These are phyloP conservation scores for Trichoderma asperelloides DNA, from an alignment of 495 filamentous ascomycete genomes.

Conservation along the genomic window DNA sequence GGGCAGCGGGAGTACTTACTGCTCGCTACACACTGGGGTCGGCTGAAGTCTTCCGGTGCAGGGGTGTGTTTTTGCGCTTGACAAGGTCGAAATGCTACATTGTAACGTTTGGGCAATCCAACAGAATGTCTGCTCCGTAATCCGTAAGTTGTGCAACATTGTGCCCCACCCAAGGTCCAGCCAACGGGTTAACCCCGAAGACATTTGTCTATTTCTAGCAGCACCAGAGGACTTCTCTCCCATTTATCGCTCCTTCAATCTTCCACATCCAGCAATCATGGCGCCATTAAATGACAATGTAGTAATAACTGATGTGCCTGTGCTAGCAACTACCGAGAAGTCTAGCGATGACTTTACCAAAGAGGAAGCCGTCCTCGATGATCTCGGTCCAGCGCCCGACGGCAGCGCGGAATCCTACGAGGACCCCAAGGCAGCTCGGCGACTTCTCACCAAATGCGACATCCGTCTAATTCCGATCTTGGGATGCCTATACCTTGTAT, in stretches of 20 bases:
- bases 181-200: background rate
- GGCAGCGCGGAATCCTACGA: background rate
- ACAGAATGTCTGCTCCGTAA: background rate
- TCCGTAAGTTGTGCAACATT: background rate
- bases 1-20: background rate
- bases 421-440: slow-evolving; percentile 21
- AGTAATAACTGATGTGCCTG: background rate
- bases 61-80: too few species aligned
- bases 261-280: background rate
- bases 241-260: background rate
- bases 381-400: background rate
- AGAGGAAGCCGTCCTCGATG: background rate
- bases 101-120: background rate
- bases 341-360: background rate
- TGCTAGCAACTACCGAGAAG: background rate
- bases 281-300: background rate
- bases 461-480: slow-evolving; percentile 43
- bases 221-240: background rate
- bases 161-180: background rate
- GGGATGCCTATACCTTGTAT: slow-evolving; percentile 46
- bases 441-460: slow-evolving; percentile 42
- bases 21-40: background rate
- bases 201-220: background rate
- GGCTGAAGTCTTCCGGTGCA: background rate
- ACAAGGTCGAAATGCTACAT: too few species aligned